A percentile compares a stretch with the other conserved stretches of the same genome.
These are phyloP conservation scores for Chalara sp. DNA, from an alignment of 2,329 filamentous ascomycete genomes.

Conservation along the genomic window DNA sequence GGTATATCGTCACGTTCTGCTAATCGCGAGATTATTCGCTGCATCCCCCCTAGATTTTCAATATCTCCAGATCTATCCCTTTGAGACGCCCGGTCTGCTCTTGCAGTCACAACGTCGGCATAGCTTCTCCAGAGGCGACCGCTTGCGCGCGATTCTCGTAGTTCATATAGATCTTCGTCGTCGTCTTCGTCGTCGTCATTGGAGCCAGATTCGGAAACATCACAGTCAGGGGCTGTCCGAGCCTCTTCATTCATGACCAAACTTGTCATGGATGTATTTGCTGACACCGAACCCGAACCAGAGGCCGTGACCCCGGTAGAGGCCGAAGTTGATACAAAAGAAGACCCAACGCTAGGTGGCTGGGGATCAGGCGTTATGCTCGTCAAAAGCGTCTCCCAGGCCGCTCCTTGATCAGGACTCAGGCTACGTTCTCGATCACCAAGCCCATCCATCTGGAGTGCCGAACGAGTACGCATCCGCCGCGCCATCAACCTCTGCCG, in stretches of 20 bases:
- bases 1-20: constrained; percentile 68
- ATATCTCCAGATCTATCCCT: constrained; percentile 23
- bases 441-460: constrained; percentile 56
- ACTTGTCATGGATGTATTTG: constrained; percentile 23
- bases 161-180: constrained; percentile 17
- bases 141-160: constrained; percentile 1
- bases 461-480: constrained; percentile 4
- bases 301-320: constrained; percentile 10
- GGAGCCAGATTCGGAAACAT: constrained; percentile 17
- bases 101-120: constrained; percentile 21
- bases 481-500: background rate
- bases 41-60: constrained; percentile 53
- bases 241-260: constrained; percentile 12
- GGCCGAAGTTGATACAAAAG: constrained; percentile 47
- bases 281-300: constrained; percentile 16
- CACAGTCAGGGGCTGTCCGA: constrained; percentile 19
- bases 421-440: constrained; percentile 79
- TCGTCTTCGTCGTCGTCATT: constrained; percentile 31
- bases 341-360: constrained; percentile 73
- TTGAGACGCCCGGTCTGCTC: constrained; percentile 27
- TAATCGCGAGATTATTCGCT: constrained; percentile 64
- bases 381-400: constrained; percentile 75
- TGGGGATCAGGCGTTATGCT: constrained; percentile 78
- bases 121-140: constrained; percentile 19
- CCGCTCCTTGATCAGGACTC: constrained; percentile 54